These are phyloP conservation scores for Pseudocercospora fijiensis DNA, from an alignment of 2,329 filamentous ascomycete species.

Conservation along the genomic window DNA sequence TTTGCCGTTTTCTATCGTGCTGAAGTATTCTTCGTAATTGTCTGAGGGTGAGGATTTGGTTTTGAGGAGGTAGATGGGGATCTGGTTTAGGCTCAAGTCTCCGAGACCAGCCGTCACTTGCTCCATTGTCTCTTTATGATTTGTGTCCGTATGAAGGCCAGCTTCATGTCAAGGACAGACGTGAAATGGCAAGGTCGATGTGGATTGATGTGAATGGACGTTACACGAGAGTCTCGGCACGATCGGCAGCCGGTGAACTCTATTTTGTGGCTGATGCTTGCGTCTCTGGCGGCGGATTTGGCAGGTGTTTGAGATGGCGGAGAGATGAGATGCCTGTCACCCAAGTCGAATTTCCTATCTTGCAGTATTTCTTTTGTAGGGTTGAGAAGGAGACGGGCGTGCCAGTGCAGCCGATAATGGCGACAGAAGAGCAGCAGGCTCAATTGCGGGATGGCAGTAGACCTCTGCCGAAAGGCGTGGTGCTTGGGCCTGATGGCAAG, in stretches of 20 bases:
- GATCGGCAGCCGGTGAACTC: not conserved
- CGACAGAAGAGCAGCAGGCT: constrained; percentile 32
- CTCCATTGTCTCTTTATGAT: constrained; percentile 27
- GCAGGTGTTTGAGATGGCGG: constrained; percentile 17
- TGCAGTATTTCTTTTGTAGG: constrained; percentile 41
- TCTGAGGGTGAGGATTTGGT: constrained; percentile 71
- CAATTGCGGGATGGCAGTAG: constrained; percentile 40
- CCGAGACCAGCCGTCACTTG: constrained; percentile 26
- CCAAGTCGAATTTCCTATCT: constrained; percentile 40
- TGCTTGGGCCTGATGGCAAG: constrained; percentile 78
- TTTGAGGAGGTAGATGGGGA: constrained; percentile 71
- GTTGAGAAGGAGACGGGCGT: constrained; percentile 41
- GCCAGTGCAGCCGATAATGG: constrained; percentile 39
- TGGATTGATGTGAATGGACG: not conserved
- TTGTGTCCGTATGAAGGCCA: constrained; percentile 5
- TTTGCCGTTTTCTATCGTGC: constrained; percentile 43
- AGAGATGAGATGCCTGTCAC: constrained; percentile 38
- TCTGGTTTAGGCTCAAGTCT: constrained; percentile 33
- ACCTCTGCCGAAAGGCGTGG: constrained; percentile 67
- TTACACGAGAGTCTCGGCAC: constrained; percentile 1
- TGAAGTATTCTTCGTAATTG: constrained; percentile 69
- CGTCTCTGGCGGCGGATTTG: constrained; percentile 22
- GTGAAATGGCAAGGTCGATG: not conserved
- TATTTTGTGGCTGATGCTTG: constrained; percentile 9
- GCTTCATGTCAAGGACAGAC: constrained; percentile 7